Evolutionary conservation across 2,329 filamentous ascomycete genomes (phyloP), one percentile per base, ranked within the genome.

Genomic region (Pyrenophora tritici-repentis): DNA sequence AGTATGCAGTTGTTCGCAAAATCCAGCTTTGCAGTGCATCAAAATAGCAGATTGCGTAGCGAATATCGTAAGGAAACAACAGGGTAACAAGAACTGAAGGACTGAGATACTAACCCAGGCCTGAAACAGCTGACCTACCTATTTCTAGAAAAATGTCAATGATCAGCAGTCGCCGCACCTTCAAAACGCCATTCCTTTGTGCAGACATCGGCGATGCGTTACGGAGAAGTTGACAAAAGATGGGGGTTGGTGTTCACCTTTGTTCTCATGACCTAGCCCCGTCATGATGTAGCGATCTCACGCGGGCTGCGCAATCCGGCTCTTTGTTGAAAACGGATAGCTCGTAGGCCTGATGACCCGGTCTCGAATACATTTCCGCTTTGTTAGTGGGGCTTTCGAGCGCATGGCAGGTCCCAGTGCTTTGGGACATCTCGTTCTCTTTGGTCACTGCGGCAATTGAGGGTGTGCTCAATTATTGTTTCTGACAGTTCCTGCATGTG

Each of bases 111-210:
- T 32, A 38, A 6, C 8, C n/a, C 18, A n/a, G 1, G 1, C 24
- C 14, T 2, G 17, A 13, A n/a, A 34, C 4, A 32, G 31, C 16
- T 5, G 33, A 20, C 16, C 31, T 29, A 29, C n/a, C 13, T 31
- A 17, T 35, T 41, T 43, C 35, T 43, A 39, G 29, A 13, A 31
- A 33, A 18, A 18, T n/a, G 8, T 8, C 22, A 10, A 16, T 24
- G n/a, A 20, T 37, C 35, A 41, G 12, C 9, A 43, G 22, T 20
- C 13, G 14, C 36, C 14, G n/a, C 20, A 26, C 12, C 36, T 20
- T 40, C 13, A 35, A 29, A 9, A 34, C n/a, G 22, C 17, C 40
- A 34, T 22, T 44, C 40, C 45, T 53, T 49, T 53, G 45, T 40
- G 22, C 7, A 10, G 10, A 17, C 26, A 9, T 24, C n/a, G 13